phyloP scores from a whole-genome alignment of 2,329 filamentous ascomycete species.

The Talaromyces atroroseus region DNA sequence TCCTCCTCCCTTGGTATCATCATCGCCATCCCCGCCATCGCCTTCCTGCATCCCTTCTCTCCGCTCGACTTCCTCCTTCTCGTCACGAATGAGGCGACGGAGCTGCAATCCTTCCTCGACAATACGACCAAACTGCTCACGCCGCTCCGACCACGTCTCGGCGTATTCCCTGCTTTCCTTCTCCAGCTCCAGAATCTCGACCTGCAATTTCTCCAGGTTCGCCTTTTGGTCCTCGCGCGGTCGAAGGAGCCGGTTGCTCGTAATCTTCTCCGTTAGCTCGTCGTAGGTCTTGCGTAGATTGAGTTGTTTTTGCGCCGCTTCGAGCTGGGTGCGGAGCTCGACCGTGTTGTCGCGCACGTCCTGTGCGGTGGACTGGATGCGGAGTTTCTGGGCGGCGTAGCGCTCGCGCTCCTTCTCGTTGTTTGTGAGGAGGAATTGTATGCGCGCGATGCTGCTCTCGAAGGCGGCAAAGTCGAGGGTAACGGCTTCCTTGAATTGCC shows the following conservation, averaged over 20 bases:
- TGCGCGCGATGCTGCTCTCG: conserved; percentile 76
- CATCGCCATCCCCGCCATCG: conserved; percentile 53
- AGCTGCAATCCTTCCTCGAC: conserved; percentile 88
- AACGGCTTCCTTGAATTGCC: conserved; percentile 74
- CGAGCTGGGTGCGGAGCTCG: conserved; percentile 66
- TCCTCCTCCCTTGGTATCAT: conserved; percentile 38
- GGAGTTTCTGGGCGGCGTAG: conserved; percentile 73
- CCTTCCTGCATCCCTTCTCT: conserved; percentile 71
- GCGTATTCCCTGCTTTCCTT: conserved; percentile 77
- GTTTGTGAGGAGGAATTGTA: conserved; percentile 78
- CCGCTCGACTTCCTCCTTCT: conserved; percentile 89
- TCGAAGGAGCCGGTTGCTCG: conserved; percentile 69
- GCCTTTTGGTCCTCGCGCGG: conserved; percentile 77
- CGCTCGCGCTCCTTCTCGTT: conserved; percentile 78
- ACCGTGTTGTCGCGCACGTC: conserved; percentile 70
- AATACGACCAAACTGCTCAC: conserved; percentile 81
- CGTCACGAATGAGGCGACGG: conserved; percentile 79
- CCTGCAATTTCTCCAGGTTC: conserved; percentile 73
- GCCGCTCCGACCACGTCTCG: conserved; percentile 74
- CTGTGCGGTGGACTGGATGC: conserved; percentile 73
- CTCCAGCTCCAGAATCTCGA: conserved; percentile 83
- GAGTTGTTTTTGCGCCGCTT: conserved; percentile 68
- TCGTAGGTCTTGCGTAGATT: conserved; percentile 80
- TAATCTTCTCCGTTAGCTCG: conserved; percentile 80
- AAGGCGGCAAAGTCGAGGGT: conserved; percentile 84